Base-by-base conservation (phyloP, 1,284 basidiomycete genomes). In the Malassezia slooffiae region DNA sequence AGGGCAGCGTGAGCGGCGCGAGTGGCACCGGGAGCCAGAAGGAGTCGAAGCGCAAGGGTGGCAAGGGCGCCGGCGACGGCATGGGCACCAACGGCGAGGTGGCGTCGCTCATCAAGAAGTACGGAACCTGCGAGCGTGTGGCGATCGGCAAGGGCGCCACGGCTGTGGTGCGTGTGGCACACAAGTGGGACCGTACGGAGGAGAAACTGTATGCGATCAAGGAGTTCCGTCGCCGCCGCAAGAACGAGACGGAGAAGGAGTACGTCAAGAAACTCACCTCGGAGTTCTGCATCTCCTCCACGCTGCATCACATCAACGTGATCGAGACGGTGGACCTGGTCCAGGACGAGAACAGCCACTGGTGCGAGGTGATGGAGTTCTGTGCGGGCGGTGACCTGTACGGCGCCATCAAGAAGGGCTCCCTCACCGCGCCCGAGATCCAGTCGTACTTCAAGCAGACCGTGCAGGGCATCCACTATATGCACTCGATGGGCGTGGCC, bases 361-460 rank as follows among this genome's bases (percentile, higher is more conserved):
- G 91, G 91, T 97, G 91, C 70, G 91, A 97, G 72, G 91, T 97
- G 50, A 96, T 97, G 93, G 93, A 97, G 73, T 96, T 90, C 69
- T 95, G 91, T 71, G 60, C 58, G 2, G 91, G 91, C 40, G 90
- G 90, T 5, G 90, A 96, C 72, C 75, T 96, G 26, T 96, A 96
- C 67, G 89, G 88, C 19, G 89, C 89, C 27, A 96, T 96, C 75
- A 95, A 95, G 77, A 87, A 86, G 70, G 91, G 90, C 65, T 80
- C 85, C 55, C 93, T 97, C 88, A 83, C 81, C 13, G 81, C 85
- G 15, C 81, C 79, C 67, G 89, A 93, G 72, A 88, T 95, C 57
- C 90, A 96, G 71, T 93, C 87, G 71, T 90, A 85, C 71, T 96
- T 97, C 78, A 93, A 88, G 76, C 93, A 97, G 73, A 86, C 95